Conservation (phyloP, 352 stramenopile species). For the Thalassiosira exigua region DNA sequence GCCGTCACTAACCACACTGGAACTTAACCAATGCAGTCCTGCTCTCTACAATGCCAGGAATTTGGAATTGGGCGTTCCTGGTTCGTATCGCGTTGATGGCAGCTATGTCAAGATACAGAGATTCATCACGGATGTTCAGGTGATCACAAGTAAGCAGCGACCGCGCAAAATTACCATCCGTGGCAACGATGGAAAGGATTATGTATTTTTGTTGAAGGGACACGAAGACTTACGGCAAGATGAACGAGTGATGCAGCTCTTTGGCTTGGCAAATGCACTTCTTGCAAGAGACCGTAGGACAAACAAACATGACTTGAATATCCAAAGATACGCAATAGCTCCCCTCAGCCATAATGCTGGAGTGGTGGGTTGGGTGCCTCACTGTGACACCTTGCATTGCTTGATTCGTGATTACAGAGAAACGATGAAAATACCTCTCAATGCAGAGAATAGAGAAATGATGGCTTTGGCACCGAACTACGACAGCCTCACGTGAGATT, state of each 20-base stretch:
- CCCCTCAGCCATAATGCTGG: constrained; percentile 98
- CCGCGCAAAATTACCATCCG: constrained; percentile 96
- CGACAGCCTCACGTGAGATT: constrained; percentile 93
- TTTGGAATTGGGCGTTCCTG: constrained; percentile 95
- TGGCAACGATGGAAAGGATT: constrained; percentile 96
- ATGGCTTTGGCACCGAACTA: constrained; percentile 96
- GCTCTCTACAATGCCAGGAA: constrained; percentile 91
- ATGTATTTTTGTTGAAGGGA: constrained; percentile 99
- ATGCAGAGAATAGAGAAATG: constrained; percentile 97
- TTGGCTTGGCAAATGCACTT: constrained; percentile 99
- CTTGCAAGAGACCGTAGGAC: constrained; percentile 95
- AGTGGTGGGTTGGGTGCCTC: constrained; percentile 97
- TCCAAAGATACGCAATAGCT: constrained; percentile 97
- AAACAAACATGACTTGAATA: constrained; percentile 96
- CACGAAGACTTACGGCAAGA: constrained; percentile 99
- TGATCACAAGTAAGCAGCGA: constrained; percentile 98
- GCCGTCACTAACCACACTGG: constrained; percentile 92
- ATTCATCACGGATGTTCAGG: constrained; percentile 93
- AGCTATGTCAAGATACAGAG: constrained; percentile 89
- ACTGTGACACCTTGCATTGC: constrained; percentile 98
- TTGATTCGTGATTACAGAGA: constrained; percentile 91
- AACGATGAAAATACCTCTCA: constrained; percentile 87
- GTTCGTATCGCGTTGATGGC: constrained; percentile 90
- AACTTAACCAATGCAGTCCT: constrained; percentile 95
- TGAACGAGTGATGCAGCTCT: constrained; percentile 99